Base-by-base conservation (phyloP, 176 grass and related monocot species). In the Lolium rigidum region DNA sequence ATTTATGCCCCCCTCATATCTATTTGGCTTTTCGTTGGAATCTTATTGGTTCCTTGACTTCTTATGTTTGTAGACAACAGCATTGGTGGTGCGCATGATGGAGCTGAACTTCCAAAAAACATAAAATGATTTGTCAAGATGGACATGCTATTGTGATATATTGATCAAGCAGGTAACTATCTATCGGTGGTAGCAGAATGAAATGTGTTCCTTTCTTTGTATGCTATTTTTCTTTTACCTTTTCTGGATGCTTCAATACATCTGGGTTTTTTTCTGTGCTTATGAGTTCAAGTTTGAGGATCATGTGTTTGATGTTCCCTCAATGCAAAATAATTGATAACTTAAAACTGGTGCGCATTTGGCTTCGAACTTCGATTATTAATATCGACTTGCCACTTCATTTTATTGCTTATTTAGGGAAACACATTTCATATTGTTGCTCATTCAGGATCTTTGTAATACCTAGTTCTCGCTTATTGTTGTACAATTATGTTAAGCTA, bases 341-440 rank as follows among this genome's bases (percentile, higher is more conserved):
- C 65, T 68, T 18, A 68, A 7, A 38, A 68, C 31, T 18, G 7
- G 4, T 68, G 15, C 9, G 2, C 65, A 68, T 38, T 68, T 39
- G 65, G 7, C 65, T 68, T 68, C 22, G 17, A 18, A 68, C 31
- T 68, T 38, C 22, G 31, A 15, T 28, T 68, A 68, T 68, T 68
- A 20, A 21, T 18, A 68, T 18, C 28, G 65, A 16, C 35, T 39
- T 68, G 65, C 65, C 65, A 39, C 18, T 39, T 68, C 2, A 39
- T 14, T 18, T 68, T 16, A 68, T 68, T 68, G 31, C 65, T 39
- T 67, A 39, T 67, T 67, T 67, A 37, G 64, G 31, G 64, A 67
- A 67, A 67, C 56, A 38, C 15, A 58, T 18, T 68, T 38, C 35
- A 68, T 7, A 18, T 9, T 8, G 35, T 68, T 38, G 28, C 64